phyloP scores from a whole-genome alignment of 805 yeast species.

The Geotrichum ghanense region DNA sequence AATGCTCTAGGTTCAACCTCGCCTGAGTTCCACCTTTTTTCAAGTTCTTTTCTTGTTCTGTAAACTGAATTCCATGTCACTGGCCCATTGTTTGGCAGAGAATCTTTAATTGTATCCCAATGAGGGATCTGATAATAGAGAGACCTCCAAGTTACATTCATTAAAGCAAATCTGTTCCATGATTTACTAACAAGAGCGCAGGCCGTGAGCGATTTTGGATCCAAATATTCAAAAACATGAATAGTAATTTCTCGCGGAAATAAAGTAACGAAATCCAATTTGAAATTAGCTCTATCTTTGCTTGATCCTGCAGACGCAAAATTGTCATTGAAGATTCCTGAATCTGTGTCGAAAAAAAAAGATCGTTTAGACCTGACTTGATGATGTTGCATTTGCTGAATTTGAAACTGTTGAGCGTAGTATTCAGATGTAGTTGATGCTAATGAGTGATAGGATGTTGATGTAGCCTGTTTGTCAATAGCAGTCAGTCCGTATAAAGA shows the following conservation, averaged over 20 bases:
- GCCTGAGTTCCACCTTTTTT: slow-evolving; percentile 20
- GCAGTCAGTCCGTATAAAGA: neutral
- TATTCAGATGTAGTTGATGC: neutral
- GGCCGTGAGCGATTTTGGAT: slow-evolving; percentile 7
- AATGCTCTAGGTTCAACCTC: slow-evolving; percentile 13
- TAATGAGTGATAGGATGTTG: neutral
- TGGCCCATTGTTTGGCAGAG: slow-evolving; percentile 7
- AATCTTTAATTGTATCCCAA: slow-evolving; percentile 11
- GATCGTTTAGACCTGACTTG: neutral
- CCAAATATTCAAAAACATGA: slow-evolving; percentile 13
- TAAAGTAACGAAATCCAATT: slow-evolving; percentile 9
- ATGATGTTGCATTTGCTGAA: neutral
- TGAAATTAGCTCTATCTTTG: neutral
- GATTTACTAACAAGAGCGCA: slow-evolving; percentile 14
- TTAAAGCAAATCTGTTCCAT: slow-evolving; percentile 13
- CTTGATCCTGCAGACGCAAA: neutral
- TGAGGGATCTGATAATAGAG: slow-evolving; percentile 8
- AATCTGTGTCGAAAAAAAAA: neutral
- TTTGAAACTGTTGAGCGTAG: neutral
- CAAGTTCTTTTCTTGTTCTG: slow-evolving; percentile 16
- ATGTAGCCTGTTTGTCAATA: neutral
- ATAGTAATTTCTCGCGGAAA: slow-evolving; percentile 13
- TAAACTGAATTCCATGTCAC: slow-evolving; percentile 18
- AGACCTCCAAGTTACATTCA: slow-evolving; percentile 16
- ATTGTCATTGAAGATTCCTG: neutral